Evolutionary conservation across 305 asterid species (phyloP), one percentile per base, ranked within the genome.

Genomic region (Caryopteris hybrid): DNA sequence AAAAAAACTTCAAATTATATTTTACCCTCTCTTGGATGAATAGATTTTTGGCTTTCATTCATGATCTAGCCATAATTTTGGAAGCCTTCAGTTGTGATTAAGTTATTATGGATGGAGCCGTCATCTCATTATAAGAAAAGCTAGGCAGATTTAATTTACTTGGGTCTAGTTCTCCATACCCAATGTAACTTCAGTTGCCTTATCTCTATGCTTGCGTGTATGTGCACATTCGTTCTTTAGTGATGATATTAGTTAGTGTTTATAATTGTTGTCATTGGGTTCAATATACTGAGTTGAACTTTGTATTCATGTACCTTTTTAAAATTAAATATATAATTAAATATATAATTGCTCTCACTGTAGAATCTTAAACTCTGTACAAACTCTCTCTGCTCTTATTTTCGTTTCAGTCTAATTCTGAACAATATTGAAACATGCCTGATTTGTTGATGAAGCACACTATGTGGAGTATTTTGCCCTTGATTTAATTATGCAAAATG

Each of bases 401-500:
- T 16, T 9, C 16, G 11, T n/a, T 12, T n/a, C 41, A 7, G 22
- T 59, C 29, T 41, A 45, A 29, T 7, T 45, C 14, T 47, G 7
- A 16, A 45, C 1, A 5, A 5, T 65, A 34, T 34, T 9, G 31
- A 17, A 34, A 51, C 45, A 59, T 43, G 45, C 58, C 41, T 8
- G 39, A 45, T 25, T 48, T 48, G 47, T 69, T 69, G 54, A 95
- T 95, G 99, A 95, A 95, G 72, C 99, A 95, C 75, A 95, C 91
- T 72, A 95, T 64, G 99, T 95, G 76, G 99, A 95, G 71, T 91
- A 95, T 75, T 92, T 95, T 73, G 98, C 99, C 65, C 85, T 95
- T 78, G 98, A 95, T 82, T 80, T 95, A 79, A 54, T 95, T 43
- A 86, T 95, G 96, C 82, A 77, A 65, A 92, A 71, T 48, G 99